phyloP scores from a whole-genome alignment of 257 asterid species.

The Solanum phureja region DNA sequence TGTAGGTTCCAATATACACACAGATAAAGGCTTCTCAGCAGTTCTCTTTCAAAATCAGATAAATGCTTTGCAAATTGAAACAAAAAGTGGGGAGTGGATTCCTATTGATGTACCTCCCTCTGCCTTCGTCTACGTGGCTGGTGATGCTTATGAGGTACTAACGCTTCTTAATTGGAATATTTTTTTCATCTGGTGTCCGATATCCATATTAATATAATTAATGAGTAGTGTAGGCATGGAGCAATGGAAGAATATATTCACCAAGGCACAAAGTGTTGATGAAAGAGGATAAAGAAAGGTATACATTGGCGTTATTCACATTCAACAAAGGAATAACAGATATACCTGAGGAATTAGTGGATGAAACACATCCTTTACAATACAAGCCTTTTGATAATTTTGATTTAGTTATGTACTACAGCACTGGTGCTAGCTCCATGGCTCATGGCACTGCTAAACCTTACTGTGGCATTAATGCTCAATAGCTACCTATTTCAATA shows the following conservation, averaged over 20 bases:
- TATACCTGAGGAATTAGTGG: constrained; percentile 49
- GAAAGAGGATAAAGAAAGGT: constrained; percentile 33
- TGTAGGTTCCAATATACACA: constrained; percentile 37
- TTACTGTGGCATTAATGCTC: constrained; percentile 1
- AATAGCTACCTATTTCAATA: background rate
- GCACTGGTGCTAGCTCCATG: background rate
- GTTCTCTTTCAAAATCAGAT: constrained; percentile 46
- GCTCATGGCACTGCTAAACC: background rate
- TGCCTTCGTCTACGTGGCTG: constrained; percentile 50
- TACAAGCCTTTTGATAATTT: constrained; percentile 38
- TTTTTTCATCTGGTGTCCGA: too few species aligned
- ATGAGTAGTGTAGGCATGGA: constrained; percentile 42
- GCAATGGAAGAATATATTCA: constrained; percentile 49
- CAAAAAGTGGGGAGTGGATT: constrained; percentile 43
- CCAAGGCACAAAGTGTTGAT: constrained; percentile 43
- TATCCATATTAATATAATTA: too few species aligned
- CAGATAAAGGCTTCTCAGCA: constrained; percentile 48
- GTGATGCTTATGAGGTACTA: constrained; percentile 26
- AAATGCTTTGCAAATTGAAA: constrained; percentile 41
- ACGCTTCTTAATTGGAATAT: too few species aligned
- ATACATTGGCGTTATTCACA: constrained; percentile 37
- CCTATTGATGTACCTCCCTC: constrained; percentile 35
- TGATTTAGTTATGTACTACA: constrained; percentile 21
- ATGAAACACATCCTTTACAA: constrained; percentile 37
- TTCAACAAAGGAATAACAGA: constrained; percentile 31